Percentiles rank a stretch among this genome's conserved stretches.
phyloP scores from a whole-genome alignment of 306 rosid genomes.

The Malus fusca region DNA sequence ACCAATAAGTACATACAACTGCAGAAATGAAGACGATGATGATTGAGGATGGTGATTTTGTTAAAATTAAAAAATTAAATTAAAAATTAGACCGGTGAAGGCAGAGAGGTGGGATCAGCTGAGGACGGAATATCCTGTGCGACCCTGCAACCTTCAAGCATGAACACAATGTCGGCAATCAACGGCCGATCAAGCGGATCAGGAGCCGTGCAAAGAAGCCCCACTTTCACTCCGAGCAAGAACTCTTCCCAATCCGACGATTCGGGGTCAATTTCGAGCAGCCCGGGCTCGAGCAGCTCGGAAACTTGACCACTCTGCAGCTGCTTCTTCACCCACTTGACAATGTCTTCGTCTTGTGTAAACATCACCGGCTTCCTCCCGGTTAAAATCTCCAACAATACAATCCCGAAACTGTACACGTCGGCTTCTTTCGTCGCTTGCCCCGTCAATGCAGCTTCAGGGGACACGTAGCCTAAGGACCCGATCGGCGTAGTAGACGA shows the following conservation, averaged over 20 bases:
- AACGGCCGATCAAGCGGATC: slow-evolving; percentile 86
- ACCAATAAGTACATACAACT: background rate
- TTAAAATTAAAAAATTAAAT: background rate
- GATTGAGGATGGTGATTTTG: background rate
- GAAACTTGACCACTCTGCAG: slow-evolving; percentile 61
- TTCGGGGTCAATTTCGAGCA: slow-evolving; percentile 78
- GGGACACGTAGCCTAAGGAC: slow-evolving; percentile 63
- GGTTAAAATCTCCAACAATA: slow-evolving; percentile 65
- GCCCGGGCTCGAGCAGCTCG: slow-evolving; percentile 69
- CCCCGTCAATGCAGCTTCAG: slow-evolving; percentile 58
- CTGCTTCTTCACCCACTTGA: slow-evolving; percentile 80
- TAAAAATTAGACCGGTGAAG: slow-evolving; percentile 49
- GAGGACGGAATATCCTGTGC: slow-evolving; percentile 80
- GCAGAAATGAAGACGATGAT: slow-evolving; percentile 9
- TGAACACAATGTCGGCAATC: slow-evolving; percentile 71
- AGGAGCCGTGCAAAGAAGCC: slow-evolving; percentile 69
- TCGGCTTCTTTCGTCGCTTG: slow-evolving; percentile 59
- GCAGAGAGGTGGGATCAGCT: slow-evolving; percentile 71
- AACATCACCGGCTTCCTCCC: slow-evolving; percentile 80
- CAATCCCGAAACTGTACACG: slow-evolving; percentile 78
- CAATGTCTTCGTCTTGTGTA: slow-evolving; percentile 67
- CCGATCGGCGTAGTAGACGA: slow-evolving; percentile 52
- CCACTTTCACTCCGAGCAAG: slow-evolving; percentile 72
- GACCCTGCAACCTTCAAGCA: slow-evolving; percentile 89
- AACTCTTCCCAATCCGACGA: slow-evolving; percentile 91